Base-by-base conservation (phyloP, 768 basidiomycete species). In the Tremella fuciformis region DNA sequence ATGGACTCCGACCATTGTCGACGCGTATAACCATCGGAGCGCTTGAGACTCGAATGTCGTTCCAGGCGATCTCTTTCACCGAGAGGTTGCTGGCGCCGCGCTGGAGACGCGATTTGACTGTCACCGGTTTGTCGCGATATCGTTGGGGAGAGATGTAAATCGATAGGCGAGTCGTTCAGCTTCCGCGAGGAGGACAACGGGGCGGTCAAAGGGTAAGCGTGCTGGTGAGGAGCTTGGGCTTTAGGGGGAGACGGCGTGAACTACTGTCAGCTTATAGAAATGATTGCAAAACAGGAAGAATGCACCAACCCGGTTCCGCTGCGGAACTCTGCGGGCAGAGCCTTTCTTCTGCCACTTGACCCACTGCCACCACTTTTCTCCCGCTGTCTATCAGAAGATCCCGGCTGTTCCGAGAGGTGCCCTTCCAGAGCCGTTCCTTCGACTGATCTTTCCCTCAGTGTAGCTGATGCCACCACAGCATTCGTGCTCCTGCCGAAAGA, bases 311-410 rank as follows among this genome's bases (percentile, higher is more conserved):
- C 52, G 24, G 24, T 38, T 16, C 62, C 41, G 21, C 21, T 16
- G 22, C 65, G 47, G 51, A 72, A 72, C 21, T 72, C 67, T 13
- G 57, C 26, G 6, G 70, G 70, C 13, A 72, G 50, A 8, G 57
- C 59, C 37, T 72, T 72, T 41, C 70, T 53, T 34, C 53, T 60
- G 49, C 63, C 57, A 41, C 61, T 69, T 4, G 59, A 58, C n/a
- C 51, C 41, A 48, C 67, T 68, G 13, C 70, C 70, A 15, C 70
- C 67, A 34, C 66, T 71, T 13, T 53, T 46, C 16, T 69, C 69
- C 38, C 60, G 53, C 38, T 69, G 62, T 13, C 39, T 46, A 9
- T 37, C 50, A 34, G 29, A 34, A 34, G 29, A 34, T 34, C 29
- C 29, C 29, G 29, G 11, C 29, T 34, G 29, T 11, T 34, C 29